Evolutionary conservation across 768 basidiomycete species (phyloP).

Genomic region (Amanita inopinata): DNA sequence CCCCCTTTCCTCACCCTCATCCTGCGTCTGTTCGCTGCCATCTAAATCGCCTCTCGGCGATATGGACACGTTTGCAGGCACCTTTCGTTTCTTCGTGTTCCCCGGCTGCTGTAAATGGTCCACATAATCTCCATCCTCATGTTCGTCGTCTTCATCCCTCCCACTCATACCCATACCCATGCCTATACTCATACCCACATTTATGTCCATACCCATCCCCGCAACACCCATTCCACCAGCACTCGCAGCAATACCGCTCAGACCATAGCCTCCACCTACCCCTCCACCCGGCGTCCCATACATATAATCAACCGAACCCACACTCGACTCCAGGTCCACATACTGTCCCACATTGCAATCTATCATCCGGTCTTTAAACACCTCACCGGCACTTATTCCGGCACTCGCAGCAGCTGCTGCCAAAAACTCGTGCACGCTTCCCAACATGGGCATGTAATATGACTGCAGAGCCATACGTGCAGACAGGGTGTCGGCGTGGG

Average conservation of each 20-base stretch:
- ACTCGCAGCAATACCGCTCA: background rate
- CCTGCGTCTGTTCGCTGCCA: slow-evolving; percentile 16
- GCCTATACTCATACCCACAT: slow-evolving; percentile 14
- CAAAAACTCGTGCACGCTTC: slow-evolving; percentile 36
- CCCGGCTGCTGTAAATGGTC: slow-evolving; percentile 70
- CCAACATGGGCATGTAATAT: slow-evolving; percentile 51
- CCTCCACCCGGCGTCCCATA: slow-evolving; percentile 14
- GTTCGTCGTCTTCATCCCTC: slow-evolving; percentile 39
- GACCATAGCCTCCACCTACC: slow-evolving; percentile 13
- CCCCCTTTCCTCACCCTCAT: slow-evolving; percentile 19
- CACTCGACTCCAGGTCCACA: slow-evolving; percentile 6
- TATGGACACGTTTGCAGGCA: slow-evolving; percentile 57
- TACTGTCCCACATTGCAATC: background rate
- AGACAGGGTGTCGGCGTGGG: slow-evolving; percentile 46
- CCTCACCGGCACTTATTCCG: slow-evolving; percentile 10
- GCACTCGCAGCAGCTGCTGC: slow-evolving; percentile 13
- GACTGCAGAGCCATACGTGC: slow-evolving; percentile 53
- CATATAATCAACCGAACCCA: slow-evolving; percentile 15
- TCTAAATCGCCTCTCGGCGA: slow-evolving; percentile 38
- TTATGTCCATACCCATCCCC: slow-evolving; percentile 14
- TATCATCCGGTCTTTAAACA: slow-evolving; percentile 8
- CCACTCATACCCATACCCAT: slow-evolving; percentile 14
- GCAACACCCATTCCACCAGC: slow-evolving; percentile 14
- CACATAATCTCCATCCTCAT: slow-evolving; percentile 49
- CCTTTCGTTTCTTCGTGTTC: slow-evolving; percentile 85